These are phyloP conservation scores for Globisporangium uncinulatum DNA, from an alignment of 352 stramenopile genomes.

Conservation along the genomic window DNA sequence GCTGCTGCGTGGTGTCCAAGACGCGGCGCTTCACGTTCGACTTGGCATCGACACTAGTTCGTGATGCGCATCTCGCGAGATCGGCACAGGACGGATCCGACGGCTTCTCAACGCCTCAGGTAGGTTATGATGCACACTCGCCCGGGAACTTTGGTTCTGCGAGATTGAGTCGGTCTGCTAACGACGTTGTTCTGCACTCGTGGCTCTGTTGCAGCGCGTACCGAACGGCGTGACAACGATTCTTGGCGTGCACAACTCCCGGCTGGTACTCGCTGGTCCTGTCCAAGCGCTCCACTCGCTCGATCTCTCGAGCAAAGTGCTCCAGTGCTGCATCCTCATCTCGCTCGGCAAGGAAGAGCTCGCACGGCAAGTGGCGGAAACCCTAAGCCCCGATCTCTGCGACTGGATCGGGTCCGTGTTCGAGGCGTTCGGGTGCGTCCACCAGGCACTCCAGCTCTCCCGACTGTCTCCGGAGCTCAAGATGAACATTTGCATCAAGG, in stretches of 20 bases:
- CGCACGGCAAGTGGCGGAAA: slow-evolving; percentile 35
- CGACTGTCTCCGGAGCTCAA: slow-evolving; percentile 33
- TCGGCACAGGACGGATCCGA: slow-evolving; percentile 14
- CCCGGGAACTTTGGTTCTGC: not conserved
- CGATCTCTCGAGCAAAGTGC: slow-evolving; percentile 51
- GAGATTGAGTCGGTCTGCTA: too few species aligned
- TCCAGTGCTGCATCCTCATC: slow-evolving; percentile 65
- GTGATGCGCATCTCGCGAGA: slow-evolving; percentile 2
- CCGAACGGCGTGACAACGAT: slow-evolving; percentile 39
- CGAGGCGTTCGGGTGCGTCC: slow-evolving; percentile 55
- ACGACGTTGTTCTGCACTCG: too few species aligned
- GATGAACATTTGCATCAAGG: slow-evolving; percentile 70
- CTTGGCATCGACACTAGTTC: slow-evolving; percentile 36
- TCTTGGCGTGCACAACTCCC: slow-evolving; percentile 36
- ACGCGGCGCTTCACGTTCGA: slow-evolving; percentile 52
- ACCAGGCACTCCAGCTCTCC: slow-evolving; percentile 29
- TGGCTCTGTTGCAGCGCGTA: slow-evolving; percentile 20
- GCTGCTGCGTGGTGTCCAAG: slow-evolving; percentile 57
- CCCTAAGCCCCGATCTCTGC: slow-evolving; percentile 25
- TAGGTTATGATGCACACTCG: slow-evolving; percentile 6
- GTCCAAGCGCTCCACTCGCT: slow-evolving; percentile 45
- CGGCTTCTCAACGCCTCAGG: slow-evolving; percentile 45
- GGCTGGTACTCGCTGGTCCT: slow-evolving; percentile 43
- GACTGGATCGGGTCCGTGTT: slow-evolving; percentile 61
- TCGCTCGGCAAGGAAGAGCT: slow-evolving; percentile 38